Evolutionary conservation across 2,329 filamentous ascomycete species (phyloP), one percentile per base, ranked within the genome.

Genomic region (Dissoconium aciculare): DNA sequence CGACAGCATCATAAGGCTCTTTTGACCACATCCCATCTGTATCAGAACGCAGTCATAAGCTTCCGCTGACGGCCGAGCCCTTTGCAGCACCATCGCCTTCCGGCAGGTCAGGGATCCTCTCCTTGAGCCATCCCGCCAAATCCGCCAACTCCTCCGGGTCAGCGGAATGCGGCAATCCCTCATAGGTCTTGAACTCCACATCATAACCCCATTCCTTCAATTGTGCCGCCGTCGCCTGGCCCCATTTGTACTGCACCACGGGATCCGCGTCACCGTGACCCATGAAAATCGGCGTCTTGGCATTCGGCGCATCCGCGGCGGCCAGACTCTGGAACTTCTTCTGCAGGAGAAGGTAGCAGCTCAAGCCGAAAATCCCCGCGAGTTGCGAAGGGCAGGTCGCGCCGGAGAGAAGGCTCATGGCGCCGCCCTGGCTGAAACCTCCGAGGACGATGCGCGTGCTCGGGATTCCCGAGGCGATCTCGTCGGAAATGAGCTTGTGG

Each of bases 291-390:
- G 80, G 79, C 2, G 83, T 93, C 24, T 78, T 64, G 55, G 52
- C 46, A 33, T 56, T 56, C 5, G 58, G 52, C 4, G 44, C 53
- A 25, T 66, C 62, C 42, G 62, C 60, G 2, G 67, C 62, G 11
- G 70, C 53, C 40, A 70, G 60, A 5, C 65, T 64, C 49, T 67
- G 63, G 42, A 82, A 54, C 50, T 75, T 78, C 39, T 68, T 60
- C 40, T 71, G 65, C 27, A 94, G 62, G 12, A 83, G 65, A 43
- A 94, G 58, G 57, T 91, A 95, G 46, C 73, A 78, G 9, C 80
- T 89, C 38, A 95, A 59, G 5, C 77, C 83, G 39, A 94, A 76
- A 40, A 95, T 79, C 39, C 85, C 87, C n/a, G 74, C 87, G 11
- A 95, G 63, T 57, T 82, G 83, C 44, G 70, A 64, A 27, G 67